Evolutionary conservation across 1,284 basidiomycete genomes (phyloP).

Genomic region (Malassezia pachydermatis): DNA sequence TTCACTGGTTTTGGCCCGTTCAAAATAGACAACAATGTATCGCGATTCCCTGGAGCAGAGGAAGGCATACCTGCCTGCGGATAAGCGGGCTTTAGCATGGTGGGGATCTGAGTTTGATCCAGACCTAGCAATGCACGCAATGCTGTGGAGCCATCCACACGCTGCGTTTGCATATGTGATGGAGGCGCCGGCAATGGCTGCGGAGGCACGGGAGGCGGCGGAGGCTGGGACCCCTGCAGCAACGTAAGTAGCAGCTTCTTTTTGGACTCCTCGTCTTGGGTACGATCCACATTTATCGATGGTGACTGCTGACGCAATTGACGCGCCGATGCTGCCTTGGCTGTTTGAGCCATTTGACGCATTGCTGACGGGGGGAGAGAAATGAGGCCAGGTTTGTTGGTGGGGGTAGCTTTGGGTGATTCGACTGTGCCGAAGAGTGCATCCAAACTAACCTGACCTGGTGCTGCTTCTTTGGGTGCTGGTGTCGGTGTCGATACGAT

Average conservation of each 20-base stretch:
- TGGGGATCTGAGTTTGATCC: background rate
- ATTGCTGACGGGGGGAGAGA: slow-evolving; percentile 4
- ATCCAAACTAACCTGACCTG: background rate
- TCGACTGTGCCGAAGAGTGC: background rate
- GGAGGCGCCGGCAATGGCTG: slow-evolving; percentile 8
- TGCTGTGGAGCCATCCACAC: slow-evolving; percentile 11
- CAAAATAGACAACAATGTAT: background rate
- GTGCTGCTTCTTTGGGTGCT: background rate
- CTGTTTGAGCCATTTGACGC: background rate
- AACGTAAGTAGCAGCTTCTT: slow-evolving; percentile 1
- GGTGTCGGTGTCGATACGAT: background rate
- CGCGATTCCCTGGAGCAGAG: background rate
- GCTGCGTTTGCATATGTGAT: background rate
- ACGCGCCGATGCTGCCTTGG: background rate
- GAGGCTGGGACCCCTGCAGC: slow-evolving; percentile 7
- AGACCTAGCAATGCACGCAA: slow-evolving; percentile 11
- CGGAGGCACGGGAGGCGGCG: background rate
- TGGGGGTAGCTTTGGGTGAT: background rate
- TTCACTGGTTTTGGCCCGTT: background rate
- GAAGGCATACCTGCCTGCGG: background rate
- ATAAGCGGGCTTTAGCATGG: background rate
- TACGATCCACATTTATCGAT: background rate
- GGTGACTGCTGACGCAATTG: background rate
- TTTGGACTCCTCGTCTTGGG: background rate
- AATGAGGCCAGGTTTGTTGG: slow-evolving; percentile 8